Evolutionary conservation across 2,329 filamentous ascomycete species (phyloP), one percentile per base, ranked within the genome.

Genomic region (Myriangium duriaei): DNA sequence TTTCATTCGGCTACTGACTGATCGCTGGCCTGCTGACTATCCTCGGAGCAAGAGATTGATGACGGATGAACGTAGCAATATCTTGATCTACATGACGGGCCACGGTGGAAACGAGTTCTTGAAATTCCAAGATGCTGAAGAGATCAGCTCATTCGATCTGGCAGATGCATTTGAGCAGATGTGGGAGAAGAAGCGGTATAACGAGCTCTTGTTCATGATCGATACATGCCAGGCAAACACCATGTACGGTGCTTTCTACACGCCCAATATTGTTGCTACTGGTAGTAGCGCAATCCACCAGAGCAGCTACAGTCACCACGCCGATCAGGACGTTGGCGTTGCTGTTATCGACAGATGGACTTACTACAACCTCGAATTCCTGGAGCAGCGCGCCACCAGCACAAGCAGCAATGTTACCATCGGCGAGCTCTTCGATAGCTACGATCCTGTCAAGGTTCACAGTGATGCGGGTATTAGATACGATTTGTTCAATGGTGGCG

Each of bases 151-250:
- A 0, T 95, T 92, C 58, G 91, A 98, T 62, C 67, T 98, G 41
- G 91, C 92, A 4, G 85, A 98, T 60, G 91, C 91, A 0, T 96
- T 98, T 58, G 86, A 92, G 61, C 88, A 98, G 67, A 98, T 98
- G 91, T 95, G 87, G 83, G 91, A 98, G 71, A 98, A 98, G 76
- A 92, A 92, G 67, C 79, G 91, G 68, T 79, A 59, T n/a, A 84
- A 96, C 58, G 91, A 98, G 62, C 78, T 98, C 49, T 74, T 98
- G 41, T 98, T 98, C 68, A 98, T 98, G 91, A 98, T 98, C 62
- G 91, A 98, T 60, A 98, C 91, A 0, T 98, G 91, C 65, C 91
- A 98, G 64, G 91, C 91, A 39, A 98, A 98, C 60, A 98, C 91
- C 19, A 95, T 98, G 86, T 98, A 94, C 65, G 88, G 79, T 56